Conservation (phyloP, 495 filamentous ascomycete species). For the Parathielavia hyrcaniae region DNA sequence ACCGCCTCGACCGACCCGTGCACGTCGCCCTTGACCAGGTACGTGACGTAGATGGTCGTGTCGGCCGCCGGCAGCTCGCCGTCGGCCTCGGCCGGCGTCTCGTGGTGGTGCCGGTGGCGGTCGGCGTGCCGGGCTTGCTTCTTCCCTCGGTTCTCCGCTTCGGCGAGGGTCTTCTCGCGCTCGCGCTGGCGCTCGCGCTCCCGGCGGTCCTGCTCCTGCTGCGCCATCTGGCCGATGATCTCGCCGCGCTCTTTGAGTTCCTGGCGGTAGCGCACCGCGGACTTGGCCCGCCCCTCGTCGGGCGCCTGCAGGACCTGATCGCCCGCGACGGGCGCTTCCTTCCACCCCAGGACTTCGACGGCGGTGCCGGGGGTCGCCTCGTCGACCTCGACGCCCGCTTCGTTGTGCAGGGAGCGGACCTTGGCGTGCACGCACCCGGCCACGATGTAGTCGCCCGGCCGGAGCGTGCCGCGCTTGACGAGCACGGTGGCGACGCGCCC, state of each 20-base stretch:
- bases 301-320: conserved; percentile 78
- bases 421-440: conserved; percentile 81
- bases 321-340: conserved; percentile 82
- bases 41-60: conserved; percentile 61
- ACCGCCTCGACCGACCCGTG: conserved; percentile 90
- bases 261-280: conserved; percentile 68
- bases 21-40: conserved; percentile 90
- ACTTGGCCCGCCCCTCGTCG: conserved; percentile 71
- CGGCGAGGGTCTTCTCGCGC: conserved; percentile 23
- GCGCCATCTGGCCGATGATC: conserved; percentile 30
- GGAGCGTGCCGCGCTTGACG: conserved; percentile 78
- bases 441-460: conserved; percentile 74
- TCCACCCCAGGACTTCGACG: conserved; percentile 91
- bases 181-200: conserved; percentile 36
- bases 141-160: not conserved
- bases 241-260: conserved; percentile 45
- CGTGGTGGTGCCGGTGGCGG: not conserved
- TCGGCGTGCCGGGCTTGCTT: not conserved
- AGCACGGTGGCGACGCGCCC: conserved; percentile 87
- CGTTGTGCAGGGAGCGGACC: conserved; percentile 75
- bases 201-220: conserved; percentile 34
- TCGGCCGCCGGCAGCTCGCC: conserved; percentile 43
- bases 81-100: conserved; percentile 33
- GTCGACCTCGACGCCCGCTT: conserved; percentile 65
- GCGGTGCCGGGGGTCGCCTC: conserved; percentile 83